These are phyloP conservation scores for Plantago coronopus DNA, from an alignment of 305 asterid species.

Conservation along the genomic window DNA sequence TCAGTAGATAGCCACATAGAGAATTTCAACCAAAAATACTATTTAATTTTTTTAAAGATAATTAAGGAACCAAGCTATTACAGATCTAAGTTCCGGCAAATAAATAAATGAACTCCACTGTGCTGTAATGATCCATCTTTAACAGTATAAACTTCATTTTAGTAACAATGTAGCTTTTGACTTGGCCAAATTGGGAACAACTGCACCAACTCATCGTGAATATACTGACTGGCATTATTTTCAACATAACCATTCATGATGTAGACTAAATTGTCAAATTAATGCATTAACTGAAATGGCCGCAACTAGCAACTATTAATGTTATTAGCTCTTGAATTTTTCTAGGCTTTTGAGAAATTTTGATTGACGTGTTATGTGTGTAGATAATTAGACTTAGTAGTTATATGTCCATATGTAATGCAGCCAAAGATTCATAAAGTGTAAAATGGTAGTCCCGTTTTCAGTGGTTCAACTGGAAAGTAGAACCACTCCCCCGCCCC, in stretches of 20 bases:
- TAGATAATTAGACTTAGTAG: background rate
- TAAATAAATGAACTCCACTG: no score
- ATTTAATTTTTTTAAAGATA: no score
- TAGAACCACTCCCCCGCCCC: no score
- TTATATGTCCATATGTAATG: no score
- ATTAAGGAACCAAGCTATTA: background rate
- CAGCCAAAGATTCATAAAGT: no score
- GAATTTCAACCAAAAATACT: background rate
- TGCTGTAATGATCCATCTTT: background rate
- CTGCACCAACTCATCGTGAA: background rate
- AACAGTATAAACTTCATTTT: background rate
- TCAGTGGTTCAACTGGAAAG: no score
- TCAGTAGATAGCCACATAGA: background rate
- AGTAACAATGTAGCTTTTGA: background rate
- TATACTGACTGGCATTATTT: background rate
- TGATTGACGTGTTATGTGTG: background rate
- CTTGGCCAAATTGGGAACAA: background rate
- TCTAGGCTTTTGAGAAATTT: background rate
- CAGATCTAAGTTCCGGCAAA: background rate
- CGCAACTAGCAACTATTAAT: background rate
- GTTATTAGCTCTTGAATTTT: background rate
- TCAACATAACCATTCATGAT: background rate
- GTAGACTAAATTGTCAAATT: background rate
- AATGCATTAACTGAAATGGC: background rate
- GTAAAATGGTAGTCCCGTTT: no score